Base-by-base conservation (phyloP, 148 eudicot genomes). In the Linanthus parryae region DNA sequence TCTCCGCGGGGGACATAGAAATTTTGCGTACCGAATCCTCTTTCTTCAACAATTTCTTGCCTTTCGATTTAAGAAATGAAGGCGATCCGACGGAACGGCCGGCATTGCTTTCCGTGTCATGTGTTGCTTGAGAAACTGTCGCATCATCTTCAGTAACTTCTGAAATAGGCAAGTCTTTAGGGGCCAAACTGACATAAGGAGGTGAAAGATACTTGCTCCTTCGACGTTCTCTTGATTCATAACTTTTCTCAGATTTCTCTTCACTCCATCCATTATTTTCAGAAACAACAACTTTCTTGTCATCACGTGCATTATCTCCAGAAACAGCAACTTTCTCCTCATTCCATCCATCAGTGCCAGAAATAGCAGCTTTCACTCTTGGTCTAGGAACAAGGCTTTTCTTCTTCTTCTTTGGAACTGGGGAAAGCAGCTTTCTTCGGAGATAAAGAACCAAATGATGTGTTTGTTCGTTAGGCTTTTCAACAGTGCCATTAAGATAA, bases 121-220 rank as follows among this genome's bases (percentile, higher is more conserved):
- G 44, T 28, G 19, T 52, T 35, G 5, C 19, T 8, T 14, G 10
- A 22, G 54, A n/a, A 59, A 38, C 49, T 23, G 43, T 24, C 48
- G 35, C 56, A 15, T 43, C 51, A 31, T 43, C 56, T 66, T 54
- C 65, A 12, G 18, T 16, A 21, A 37, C 77, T 50, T 62, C 73
- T 46, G 24, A 42, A 48, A 8, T 24, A 11, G 65, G 30, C 35
- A 40, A 42, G 33, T 54, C 43, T 59, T 53, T 68, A 12, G 47
- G 21, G 27, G 54, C 61, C 23, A 52, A 55, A 53, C 31, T 63
- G 12, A 57, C 61, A 38, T 69, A 83, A 6, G 95, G 88, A 41
- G 63, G 77, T 16, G 92, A 80, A 62, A 90, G 60, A 53, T 75
- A 90, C 74, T 76, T 90, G 84, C 97, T 85, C 74, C 64, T 83